Conservation (phyloP, 73 alveolate species). For the Stentor roeselii region DNA sequence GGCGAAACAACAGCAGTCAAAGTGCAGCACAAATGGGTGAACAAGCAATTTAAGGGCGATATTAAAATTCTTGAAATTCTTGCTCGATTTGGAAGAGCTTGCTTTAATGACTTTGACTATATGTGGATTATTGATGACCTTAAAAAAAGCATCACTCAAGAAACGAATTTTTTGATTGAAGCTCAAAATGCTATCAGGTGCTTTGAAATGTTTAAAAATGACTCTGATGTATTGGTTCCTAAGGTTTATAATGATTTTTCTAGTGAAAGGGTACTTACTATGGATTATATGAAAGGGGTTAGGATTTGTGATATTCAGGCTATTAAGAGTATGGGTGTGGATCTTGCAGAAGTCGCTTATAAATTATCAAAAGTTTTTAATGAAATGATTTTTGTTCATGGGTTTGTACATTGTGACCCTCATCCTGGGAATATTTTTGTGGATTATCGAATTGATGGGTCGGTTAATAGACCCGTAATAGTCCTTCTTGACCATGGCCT, state of each 20-base stretch:
- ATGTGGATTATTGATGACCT: conserved; percentile 57
- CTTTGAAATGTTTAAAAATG: conserved; percentile 41
- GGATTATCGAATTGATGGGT: background rate
- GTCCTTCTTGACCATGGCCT: conserved; percentile 81
- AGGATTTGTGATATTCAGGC: conserved; percentile 42
- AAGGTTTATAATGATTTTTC: conserved; percentile 40
- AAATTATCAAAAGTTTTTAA: conserved; percentile 48
- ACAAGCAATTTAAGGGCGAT: conserved; percentile 40
- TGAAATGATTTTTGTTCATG: conserved; percentile 61
- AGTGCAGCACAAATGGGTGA: conserved; percentile 61
- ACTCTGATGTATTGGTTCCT: conserved; percentile 52
- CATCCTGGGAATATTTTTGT: conserved; percentile 78
- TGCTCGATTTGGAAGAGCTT: conserved; percentile 31
- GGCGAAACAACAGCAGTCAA: conserved; percentile 69
- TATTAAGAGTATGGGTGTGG: conserved; percentile 37
- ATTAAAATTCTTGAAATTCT: conserved; percentile 37
- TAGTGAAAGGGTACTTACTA: conserved; percentile 49
- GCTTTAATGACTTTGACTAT: conserved; percentile 53
- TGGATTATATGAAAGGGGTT: conserved; percentile 62
- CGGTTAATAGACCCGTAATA: conserved; percentile 23
- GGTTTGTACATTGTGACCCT: conserved; percentile 82
- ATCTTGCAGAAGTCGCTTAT: conserved; percentile 38
- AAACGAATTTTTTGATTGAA: conserved; percentile 60
- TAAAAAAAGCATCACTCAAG: conserved; percentile 50
- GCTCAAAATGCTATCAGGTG: conserved; percentile 63